These are phyloP conservation scores for Daldinia eschscholtzii DNA, from an alignment of 2,329 filamentous ascomycete species.

Conservation along the genomic window DNA sequence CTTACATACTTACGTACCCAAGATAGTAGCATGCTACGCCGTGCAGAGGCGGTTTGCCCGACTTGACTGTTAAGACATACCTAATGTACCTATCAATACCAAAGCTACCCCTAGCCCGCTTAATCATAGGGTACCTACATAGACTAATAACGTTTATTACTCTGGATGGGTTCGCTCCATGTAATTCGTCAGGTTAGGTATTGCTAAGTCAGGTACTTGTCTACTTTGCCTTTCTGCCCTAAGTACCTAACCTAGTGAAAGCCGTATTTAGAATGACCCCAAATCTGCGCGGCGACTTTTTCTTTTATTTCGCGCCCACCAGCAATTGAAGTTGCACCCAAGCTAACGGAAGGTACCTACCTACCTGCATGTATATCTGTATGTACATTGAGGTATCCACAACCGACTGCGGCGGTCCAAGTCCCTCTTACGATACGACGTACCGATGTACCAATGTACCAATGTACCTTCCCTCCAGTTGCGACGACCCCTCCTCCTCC, in stretches of 20 bases:
- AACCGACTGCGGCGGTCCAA: conserved; percentile 37
- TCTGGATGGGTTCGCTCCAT: conserved; percentile 7
- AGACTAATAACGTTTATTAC: conserved; percentile 36
- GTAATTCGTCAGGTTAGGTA: conserved; percentile 20
- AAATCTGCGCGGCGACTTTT: conserved; percentile 31
- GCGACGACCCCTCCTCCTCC: conserved; percentile 41
- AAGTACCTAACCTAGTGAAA: neutral
- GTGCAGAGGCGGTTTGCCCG: conserved; percentile 17
- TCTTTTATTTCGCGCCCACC: conserved; percentile 18
- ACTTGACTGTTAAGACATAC: neutral
- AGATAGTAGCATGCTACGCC: neutral
- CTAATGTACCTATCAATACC: neutral
- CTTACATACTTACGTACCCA: neutral
- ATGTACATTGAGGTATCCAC: conserved; percentile 23
- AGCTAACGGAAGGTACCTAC: conserved; percentile 26
- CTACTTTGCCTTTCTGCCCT: neutral
- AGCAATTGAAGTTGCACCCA: conserved; percentile 23
- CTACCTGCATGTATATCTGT: conserved; percentile 10
- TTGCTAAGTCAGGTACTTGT: neutral
- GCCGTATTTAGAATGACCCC: conserved; percentile 10
- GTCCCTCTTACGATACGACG: conserved; percentile 36
- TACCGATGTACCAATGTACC: conserved; percentile 23
- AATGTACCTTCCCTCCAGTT: conserved; percentile 36
- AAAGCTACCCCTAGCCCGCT: conserved; percentile 17
- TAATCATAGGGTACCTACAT: conserved; percentile 43